phyloP scores from a whole-genome alignment of 108 stramenopile genomes.

The Conticribra weissflogii region DNA sequence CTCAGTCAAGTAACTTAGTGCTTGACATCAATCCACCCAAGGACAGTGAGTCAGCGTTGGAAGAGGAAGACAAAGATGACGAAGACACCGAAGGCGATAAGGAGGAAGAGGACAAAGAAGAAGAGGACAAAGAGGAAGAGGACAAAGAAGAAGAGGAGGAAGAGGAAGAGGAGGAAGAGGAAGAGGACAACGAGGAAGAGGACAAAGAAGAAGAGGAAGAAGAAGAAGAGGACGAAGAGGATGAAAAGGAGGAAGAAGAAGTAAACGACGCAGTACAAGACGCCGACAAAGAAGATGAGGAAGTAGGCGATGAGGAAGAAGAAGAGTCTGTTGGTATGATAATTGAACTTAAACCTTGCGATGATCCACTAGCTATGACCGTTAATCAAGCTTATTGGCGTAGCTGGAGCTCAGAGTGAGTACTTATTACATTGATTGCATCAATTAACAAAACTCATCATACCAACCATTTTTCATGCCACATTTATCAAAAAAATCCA shows the following conservation, averaged over 20 bases:
- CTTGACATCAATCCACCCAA: no score
- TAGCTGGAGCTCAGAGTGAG: slow-evolving; percentile 50
- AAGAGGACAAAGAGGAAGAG: slow-evolving; percentile 2
- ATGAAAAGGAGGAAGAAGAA: slow-evolving; percentile 17
- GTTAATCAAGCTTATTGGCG: slow-evolving; percentile 59
- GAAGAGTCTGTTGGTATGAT: slow-evolving; percentile 28
- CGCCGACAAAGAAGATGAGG: slow-evolving; percentile 5
- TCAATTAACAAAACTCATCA: no score
- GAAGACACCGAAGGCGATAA: slow-evolving; percentile 16
- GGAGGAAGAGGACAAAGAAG: slow-evolving; percentile 11
- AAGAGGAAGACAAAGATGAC: background rate
- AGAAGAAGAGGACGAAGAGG: slow-evolving; percentile 8
- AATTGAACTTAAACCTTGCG: slow-evolving; percentile 49
- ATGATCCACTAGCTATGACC: slow-evolving; percentile 55
- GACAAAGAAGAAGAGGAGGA: slow-evolving; percentile 17
- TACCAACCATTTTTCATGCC: no score
- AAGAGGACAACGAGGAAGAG: slow-evolving; percentile 1
- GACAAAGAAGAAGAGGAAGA: slow-evolving; percentile 16
- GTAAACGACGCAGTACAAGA: no score
- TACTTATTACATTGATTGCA: no score
- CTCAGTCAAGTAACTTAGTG: no score
- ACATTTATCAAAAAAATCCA: background rate
- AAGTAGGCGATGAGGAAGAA: slow-evolving; percentile 1
- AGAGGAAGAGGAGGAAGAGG: slow-evolving; percentile 27
- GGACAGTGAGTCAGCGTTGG: background rate